A percentile compares a stretch with the other conserved stretches of the same genome.
Evolutionary conservation across 1,284 basidiomycete species (phyloP).

Genomic region (Tausonia pullulans): DNA sequence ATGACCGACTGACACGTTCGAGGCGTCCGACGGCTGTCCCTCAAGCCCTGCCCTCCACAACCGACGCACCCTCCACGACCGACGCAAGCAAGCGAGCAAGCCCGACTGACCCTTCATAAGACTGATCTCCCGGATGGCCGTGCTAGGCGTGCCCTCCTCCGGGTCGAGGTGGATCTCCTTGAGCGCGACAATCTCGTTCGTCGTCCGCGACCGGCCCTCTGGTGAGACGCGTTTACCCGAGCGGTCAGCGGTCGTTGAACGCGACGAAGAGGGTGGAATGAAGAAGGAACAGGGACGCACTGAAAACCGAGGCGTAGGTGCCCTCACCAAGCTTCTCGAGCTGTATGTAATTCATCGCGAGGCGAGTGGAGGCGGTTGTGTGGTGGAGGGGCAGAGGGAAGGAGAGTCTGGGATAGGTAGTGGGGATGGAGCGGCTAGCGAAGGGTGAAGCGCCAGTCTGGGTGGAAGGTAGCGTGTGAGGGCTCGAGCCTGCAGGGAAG

Average conservation of each 20-base stretch:
- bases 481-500: no score
- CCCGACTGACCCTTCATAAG: slow-evolving; percentile 52
- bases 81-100: not conserved
- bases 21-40: not conserved
- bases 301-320: slow-evolving; percentile 38
- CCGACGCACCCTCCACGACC: not conserved
- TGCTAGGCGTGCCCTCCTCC: slow-evolving; percentile 97
- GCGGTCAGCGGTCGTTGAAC: not conserved
- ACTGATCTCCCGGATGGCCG: slow-evolving; percentile 95
- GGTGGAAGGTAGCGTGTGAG: no score
- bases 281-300: not conserved
- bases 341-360: slow-evolving; percentile 13
- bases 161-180: slow-evolving; percentile 99
- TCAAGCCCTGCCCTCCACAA: not conserved
- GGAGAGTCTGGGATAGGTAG: no score
- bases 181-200: slow-evolving; percentile 62
- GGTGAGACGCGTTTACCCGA: not conserved
- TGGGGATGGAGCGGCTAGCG: no score
- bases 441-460: no score
- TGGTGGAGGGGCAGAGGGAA: no score
- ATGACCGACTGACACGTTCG: no score
- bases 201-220: slow-evolving; percentile 58
- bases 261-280: not conserved
- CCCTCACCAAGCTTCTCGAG: slow-evolving; percentile 67
- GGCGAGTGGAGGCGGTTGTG: not conserved